Conservation (phyloP, 164 flowering plant species). For the Chimonanthus salicifolius region DNA sequence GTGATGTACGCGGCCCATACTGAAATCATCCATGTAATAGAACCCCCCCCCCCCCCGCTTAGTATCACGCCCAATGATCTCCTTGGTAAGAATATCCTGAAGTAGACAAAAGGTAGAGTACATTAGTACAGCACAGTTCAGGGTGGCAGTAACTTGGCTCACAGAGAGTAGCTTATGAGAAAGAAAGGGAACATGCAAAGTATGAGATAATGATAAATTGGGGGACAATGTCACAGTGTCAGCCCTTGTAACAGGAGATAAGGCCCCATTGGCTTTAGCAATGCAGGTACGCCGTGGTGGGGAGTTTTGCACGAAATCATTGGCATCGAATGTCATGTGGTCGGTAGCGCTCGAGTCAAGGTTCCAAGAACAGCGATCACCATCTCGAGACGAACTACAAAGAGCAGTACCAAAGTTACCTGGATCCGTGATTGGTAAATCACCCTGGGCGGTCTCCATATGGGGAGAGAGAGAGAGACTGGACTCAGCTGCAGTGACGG, state of each 20-base stretch:
- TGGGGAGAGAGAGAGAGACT: neutral
- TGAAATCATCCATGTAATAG: constrained; percentile 10
- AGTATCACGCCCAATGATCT: neutral
- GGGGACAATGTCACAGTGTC: neutral
- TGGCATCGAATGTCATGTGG: constrained; percentile 2
- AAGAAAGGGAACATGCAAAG: constrained; percentile 3
- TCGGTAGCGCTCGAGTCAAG: constrained; percentile 2
- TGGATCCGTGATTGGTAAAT: neutral
- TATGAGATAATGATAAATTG: neutral
- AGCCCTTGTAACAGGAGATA: neutral
- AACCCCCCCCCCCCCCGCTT: neutral
- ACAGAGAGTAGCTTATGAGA: neutral
- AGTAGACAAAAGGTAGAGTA: constrained; percentile 2
- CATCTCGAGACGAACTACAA: neutral
- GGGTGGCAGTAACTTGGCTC: constrained; percentile 3
- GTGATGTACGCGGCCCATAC: too few species aligned
- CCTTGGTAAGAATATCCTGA: neutral
- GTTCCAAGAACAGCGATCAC: neutral
- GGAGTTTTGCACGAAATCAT: neutral
- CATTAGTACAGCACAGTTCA: constrained; percentile 1
- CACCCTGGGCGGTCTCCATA: too few species aligned
- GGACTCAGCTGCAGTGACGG: neutral
- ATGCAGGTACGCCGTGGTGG: neutral
- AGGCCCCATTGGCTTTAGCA: neutral
- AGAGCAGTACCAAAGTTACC: neutral